Evolutionary conservation across 2,329 filamentous ascomycete genomes (phyloP).

Genomic region (Aschersonia sp.): DNA sequence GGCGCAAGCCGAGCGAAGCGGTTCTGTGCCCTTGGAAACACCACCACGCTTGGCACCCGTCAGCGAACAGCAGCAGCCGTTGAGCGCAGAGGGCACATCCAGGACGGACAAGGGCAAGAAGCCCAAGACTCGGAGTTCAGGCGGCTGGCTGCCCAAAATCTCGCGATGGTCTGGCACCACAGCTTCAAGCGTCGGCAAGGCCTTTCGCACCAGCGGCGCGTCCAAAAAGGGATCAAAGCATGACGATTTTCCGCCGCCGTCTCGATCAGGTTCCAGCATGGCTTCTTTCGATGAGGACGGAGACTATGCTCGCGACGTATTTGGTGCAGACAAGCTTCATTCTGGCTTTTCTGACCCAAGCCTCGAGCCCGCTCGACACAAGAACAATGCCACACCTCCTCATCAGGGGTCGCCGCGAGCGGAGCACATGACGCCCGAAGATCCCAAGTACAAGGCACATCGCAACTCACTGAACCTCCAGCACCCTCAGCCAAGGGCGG

Average conservation of each 20-base stretch:
- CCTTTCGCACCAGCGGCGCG: conserved; percentile 53
- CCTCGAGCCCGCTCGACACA: conserved; percentile 13
- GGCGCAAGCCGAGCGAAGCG: conserved; percentile 30
- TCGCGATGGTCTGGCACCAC: conserved; percentile 97
- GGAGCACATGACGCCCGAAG: conserved; percentile 41
- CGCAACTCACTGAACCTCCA: conserved; percentile 68
- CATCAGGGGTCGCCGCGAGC: conserved; percentile 24
- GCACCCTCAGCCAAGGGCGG: conserved; percentile 63
- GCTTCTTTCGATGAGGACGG: conserved; percentile 46
- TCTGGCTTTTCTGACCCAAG: conserved; percentile 40
- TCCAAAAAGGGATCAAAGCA: conserved; percentile 43
- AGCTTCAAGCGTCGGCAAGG: conserved; percentile 69
- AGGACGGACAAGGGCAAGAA: conserved; percentile 63
- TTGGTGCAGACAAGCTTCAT: conserved; percentile 46
- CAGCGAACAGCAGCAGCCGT: conserved; percentile 20
- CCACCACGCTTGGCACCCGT: conserved; percentile 38
- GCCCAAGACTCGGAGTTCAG: conserved; percentile 69
- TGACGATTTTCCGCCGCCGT: conserved; percentile 43
- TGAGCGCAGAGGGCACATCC: conserved; percentile 70
- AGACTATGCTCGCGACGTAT: conserved; percentile 36
- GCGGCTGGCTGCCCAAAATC: conserved; percentile 73
- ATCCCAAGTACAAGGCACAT: conserved; percentile 71
- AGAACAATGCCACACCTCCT: conserved; percentile 7
- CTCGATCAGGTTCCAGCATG: conserved; percentile 65
- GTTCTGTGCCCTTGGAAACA: conserved; percentile 38